phyloP scores from a whole-genome alignment of 306 rosid genomes.

The Rubus idaeus region DNA sequence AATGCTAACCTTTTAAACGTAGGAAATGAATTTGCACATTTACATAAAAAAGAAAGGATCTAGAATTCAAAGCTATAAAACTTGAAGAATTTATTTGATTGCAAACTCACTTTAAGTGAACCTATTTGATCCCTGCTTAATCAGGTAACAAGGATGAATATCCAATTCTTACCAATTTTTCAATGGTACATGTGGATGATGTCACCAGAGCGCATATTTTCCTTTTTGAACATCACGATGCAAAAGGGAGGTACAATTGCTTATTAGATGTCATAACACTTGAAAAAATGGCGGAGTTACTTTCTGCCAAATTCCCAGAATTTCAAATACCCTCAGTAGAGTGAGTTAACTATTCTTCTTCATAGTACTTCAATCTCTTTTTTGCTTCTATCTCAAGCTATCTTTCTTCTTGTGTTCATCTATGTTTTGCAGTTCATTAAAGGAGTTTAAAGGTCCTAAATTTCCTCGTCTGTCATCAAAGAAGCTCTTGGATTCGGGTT shows the following conservation, averaged over 20 bases:
- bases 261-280: slow-evolving; percentile 34
- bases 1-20: too few species aligned
- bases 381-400: neutral
- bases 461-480: slow-evolving; percentile 36
- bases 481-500: slow-evolving; percentile 53
- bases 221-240: slow-evolving; percentile 53
- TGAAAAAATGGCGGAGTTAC: slow-evolving; percentile 26
- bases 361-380: neutral
- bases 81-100: neutral
- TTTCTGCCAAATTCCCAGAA: slow-evolving; percentile 48
- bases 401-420: neutral
- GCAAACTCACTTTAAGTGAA: neutral
- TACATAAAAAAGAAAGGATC: neutral
- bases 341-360: slow-evolving; percentile 38
- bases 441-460: slow-evolving; percentile 19
- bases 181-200: slow-evolving; percentile 64
- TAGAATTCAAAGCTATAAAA: neutral
- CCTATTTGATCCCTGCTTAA: neutral
- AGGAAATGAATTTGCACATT: neutral
- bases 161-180: slow-evolving; percentile 1
- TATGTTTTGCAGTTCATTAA: slow-evolving; percentile 29
- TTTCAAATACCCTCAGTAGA: slow-evolving; percentile 42
- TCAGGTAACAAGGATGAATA: slow-evolving; percentile 35
- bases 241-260: slow-evolving; percentile 61
- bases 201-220: slow-evolving; percentile 60